A percentile compares a stretch with the other conserved stretches of the same genome.
These are phyloP conservation scores for Leptodontidium sp. DNA, from an alignment of 2,329 filamentous ascomycete species.

Conservation along the genomic window DNA sequence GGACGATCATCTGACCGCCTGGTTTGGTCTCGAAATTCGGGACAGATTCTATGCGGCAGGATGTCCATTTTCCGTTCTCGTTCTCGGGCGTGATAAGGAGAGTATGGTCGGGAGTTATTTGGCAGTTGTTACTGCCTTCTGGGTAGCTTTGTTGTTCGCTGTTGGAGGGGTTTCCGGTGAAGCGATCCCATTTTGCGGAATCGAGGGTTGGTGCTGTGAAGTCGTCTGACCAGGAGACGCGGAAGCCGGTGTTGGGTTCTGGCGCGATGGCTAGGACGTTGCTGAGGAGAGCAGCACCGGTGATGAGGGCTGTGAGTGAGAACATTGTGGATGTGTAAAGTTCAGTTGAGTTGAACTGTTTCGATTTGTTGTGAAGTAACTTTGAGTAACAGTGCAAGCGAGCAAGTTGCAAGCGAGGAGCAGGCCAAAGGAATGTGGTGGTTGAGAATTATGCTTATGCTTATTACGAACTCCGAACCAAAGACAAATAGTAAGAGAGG, in stretches of 20 bases:
- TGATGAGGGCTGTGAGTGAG: conserved; percentile 17
- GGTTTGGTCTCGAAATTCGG: conserved; percentile 27
- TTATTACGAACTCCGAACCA: not conserved
- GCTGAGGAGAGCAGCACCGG: conserved; percentile 19
- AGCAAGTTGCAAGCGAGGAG: conserved; percentile 11
- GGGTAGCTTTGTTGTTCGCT: conserved; percentile 38
- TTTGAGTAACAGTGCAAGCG: conserved; percentile 9
- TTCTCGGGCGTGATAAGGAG: conserved; percentile 36
- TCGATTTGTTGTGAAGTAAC: not conserved
- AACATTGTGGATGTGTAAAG: conserved; percentile 43
- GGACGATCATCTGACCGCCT: conserved; percentile 36
- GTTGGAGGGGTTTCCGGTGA: conserved; percentile 33
- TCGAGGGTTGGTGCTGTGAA: conserved; percentile 31
- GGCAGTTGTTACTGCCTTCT: conserved; percentile 31
- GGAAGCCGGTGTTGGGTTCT: conserved; percentile 31
- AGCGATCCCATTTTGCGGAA: conserved; percentile 33
- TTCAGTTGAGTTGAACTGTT: not conserved
- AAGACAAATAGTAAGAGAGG: not conserved
- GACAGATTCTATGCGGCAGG: conserved; percentile 38
- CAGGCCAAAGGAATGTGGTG: conserved; percentile 5
- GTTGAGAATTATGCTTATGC: not conserved
- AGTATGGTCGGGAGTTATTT: conserved; percentile 25
- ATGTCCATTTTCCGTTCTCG: conserved; percentile 35
- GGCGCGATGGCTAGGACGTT: conserved; percentile 27
- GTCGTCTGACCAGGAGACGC: conserved; percentile 36